phyloP scores from a whole-genome alignment of 306 rosid genomes.

The Castanea sativa region DNA sequence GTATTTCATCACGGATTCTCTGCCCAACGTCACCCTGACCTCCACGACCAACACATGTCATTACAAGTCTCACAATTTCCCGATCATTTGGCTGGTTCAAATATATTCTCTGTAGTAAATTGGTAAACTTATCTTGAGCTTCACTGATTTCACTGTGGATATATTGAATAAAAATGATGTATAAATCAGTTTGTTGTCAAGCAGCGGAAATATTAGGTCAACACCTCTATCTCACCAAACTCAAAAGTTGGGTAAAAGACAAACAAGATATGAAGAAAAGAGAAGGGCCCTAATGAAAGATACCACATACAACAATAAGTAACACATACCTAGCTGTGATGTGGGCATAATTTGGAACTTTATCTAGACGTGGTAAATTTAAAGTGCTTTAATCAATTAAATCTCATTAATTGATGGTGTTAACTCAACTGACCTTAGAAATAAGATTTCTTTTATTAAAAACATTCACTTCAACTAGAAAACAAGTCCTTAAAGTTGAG shows the following conservation, averaged over 20 bases:
- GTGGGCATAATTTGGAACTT: not conserved
- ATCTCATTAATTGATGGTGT: not conserved
- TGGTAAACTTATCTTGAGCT: constrained; percentile 35
- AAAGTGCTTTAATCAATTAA: not conserved
- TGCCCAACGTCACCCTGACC: constrained; percentile 37
- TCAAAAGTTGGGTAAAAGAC: not conserved
- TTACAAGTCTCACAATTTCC: constrained; percentile 29
- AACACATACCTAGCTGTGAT: not conserved
- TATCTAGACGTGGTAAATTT: not conserved
- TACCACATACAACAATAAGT: not conserved
- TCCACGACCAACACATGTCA: constrained; percentile 27
- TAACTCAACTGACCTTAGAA: not conserved
- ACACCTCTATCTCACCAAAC: not conserved
- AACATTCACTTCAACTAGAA: not conserved
- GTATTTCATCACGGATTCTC: constrained; percentile 41
- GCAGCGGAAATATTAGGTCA: not conserved
- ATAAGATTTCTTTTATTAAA: not conserved
- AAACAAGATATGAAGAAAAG: not conserved
- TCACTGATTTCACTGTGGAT: constrained; percentile 38
- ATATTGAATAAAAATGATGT: not conserved
- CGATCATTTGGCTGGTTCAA: constrained; percentile 26
- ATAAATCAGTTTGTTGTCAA: not conserved
- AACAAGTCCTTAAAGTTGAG: not conserved
- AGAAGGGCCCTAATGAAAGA: not conserved
- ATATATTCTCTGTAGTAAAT: constrained; percentile 24